A percentile compares a stretch with the other conserved stretches of the same genome.
These are phyloP conservation scores for Parafenestella ontariensis DNA, from an alignment of 2,329 filamentous ascomycete species.

Conservation along the genomic window DNA sequence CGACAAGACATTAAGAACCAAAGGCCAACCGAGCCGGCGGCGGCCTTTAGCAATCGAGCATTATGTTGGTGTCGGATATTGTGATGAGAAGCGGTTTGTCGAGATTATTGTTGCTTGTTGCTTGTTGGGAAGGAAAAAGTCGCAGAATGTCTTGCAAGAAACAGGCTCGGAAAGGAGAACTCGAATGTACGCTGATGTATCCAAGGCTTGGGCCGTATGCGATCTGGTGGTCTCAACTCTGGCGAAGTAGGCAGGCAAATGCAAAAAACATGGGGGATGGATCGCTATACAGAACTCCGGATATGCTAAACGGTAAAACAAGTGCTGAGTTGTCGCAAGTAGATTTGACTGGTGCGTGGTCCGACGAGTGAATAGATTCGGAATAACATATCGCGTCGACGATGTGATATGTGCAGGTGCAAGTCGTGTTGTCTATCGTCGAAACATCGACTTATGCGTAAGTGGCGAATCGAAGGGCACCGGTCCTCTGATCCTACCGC, in stretches of 20 bases:
- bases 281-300: conserved; percentile 4
- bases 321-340: conserved; percentile 16
- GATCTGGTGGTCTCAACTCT: neutral
- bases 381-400: neutral
- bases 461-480: conserved; percentile 38
- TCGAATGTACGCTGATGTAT: neutral
- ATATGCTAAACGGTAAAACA: conserved; percentile 12
- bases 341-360: conserved; percentile 11
- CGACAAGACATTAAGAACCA: conserved; percentile 20
- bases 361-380: neutral
- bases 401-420: neutral
- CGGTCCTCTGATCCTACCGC: conserved; percentile 15
- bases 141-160: neutral
- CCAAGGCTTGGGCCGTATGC: neutral
- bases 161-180: conserved; percentile 6
- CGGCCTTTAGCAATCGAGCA: conserved; percentile 8
- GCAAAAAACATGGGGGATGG: neutral
- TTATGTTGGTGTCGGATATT: conserved; percentile 2
- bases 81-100: neutral
- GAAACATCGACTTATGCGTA: conserved; percentile 40
- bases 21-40: conserved; percentile 9
- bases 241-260: neutral
- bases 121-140: neutral
- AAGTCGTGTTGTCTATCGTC: conserved; percentile 21
- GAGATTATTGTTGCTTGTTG: conserved; percentile 1